Evolutionary conservation across 1,139 yeast species (phyloP), one percentile per base, ranked within the genome.

Genomic region (Scheffersomyces titani): DNA sequence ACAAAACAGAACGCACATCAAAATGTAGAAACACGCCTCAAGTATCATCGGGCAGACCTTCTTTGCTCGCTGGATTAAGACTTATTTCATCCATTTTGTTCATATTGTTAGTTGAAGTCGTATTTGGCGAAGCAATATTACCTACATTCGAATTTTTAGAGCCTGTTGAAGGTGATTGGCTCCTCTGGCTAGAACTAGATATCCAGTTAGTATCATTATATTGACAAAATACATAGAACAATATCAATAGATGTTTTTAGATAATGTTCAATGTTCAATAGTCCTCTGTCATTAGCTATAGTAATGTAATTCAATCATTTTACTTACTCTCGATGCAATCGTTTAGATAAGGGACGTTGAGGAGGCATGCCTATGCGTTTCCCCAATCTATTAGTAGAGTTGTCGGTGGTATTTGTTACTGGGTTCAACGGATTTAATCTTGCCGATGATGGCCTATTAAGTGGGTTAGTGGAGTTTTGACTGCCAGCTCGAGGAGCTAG

Each of bases 281-380:
- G 30, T 16, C 13, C 40, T 30, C 40, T 30, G 13, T 30, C 40
- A 30, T 11, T 30, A 30, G 40, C 13, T 6, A 11, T 11, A 19
- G 19, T 19, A 16, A 13, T 9, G n/a, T 18, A 19, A 19, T 16
- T 45, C 47, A 16, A 13, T 13, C 9, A 3, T 46, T 13, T 6
- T 52, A 58, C 60, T 60, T 56, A 62, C 62, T 63, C 63, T 52
- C 55, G 59, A 49, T 62, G 65, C 44, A 58, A 47, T 45, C 65
- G 55, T 49, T 62, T 65, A 16, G 51, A 52, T 5, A 59, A 52
- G 19, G 68, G 70, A 48, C 72, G 61, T 55, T 70, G 75, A 3
- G 77, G 76, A 1, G 80, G 80, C 71, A 72, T 64, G 4, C 79
- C 78, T 4, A 76, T 64, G 47, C 79, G 62, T 57, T 75, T 75